Conservation (phyloP, 345 rosid genomes). For the Melaleuca quinquenervia region DNA sequence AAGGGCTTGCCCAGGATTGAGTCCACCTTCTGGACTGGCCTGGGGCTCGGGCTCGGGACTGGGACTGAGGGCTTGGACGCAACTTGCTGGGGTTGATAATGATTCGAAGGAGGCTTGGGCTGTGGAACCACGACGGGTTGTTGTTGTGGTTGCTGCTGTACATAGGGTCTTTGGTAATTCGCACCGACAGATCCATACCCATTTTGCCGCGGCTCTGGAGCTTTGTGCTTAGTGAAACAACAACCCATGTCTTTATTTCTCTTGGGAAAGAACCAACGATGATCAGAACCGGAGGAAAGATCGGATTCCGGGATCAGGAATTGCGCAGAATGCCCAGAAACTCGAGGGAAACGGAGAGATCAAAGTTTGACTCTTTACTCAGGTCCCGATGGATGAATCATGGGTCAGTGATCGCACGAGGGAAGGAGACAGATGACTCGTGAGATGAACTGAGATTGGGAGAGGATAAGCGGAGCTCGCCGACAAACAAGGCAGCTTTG, state of each 20-base stretch:
- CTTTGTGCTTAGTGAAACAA: neutral
- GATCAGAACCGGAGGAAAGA: neutral
- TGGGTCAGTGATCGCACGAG: neutral
- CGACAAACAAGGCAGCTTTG: neutral
- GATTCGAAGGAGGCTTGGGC: neutral
- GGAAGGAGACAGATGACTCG: neutral
- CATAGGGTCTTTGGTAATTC: neutral
- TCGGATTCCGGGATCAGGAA: neutral
- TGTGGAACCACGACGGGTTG: neutral
- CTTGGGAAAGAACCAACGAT: neutral
- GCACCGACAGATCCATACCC: neutral
- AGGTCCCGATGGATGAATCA: neutral
- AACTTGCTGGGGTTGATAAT: neutral
- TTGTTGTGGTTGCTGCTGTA: neutral
- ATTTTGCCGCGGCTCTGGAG: neutral
- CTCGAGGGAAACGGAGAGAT: neutral
- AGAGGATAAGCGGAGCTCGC: neutral
- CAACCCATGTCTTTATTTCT: neutral
- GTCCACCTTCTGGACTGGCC: conserved; percentile 15
- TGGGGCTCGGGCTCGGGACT: neutral
- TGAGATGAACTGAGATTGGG: neutral
- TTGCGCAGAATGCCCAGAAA: neutral
- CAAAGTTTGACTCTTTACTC: neutral
- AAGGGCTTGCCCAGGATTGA: conserved; percentile 66
- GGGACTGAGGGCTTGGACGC: neutral